Conservation (phyloP, 2,329 filamentous ascomycete species). For the Fusarium sp. region DNA sequence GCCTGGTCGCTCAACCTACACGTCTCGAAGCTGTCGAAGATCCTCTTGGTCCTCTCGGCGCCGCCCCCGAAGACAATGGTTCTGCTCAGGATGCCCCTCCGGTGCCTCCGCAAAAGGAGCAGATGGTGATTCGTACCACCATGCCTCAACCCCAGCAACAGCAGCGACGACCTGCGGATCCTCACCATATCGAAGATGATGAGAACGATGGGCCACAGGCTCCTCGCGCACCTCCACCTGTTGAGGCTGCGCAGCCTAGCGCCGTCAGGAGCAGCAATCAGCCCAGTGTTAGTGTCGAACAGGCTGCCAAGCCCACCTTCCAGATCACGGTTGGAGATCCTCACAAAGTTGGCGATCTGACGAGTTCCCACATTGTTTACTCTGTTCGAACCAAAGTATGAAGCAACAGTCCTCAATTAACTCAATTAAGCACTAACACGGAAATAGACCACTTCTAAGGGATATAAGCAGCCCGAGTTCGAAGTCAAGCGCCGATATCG, state of each 20-base stretch:
- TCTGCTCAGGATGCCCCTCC: conserved; percentile 68
- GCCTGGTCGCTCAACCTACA: conserved; percentile 80
- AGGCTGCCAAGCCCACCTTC: conserved; percentile 93
- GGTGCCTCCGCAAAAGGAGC: conserved; percentile 77
- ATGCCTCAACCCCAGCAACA: conserved; percentile 61
- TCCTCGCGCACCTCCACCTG: conserved; percentile 75
- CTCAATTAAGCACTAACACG: conserved; percentile 6
- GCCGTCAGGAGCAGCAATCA: conserved; percentile 66
- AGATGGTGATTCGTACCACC: conserved; percentile 70
- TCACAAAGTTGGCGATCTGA: conserved; percentile 96
- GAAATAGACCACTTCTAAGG: conserved; percentile 89
- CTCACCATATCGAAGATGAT: conserved; percentile 78
- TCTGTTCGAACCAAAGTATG: conserved; percentile 90
- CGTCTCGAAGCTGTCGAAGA: conserved; percentile 83
- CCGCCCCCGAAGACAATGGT: conserved; percentile 64
- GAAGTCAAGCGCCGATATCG: conserved; percentile 93
- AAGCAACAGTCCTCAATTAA: neutral
- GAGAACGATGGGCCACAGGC: conserved; percentile 68
- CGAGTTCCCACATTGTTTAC: conserved; percentile 97
- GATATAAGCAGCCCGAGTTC: conserved; percentile 92
- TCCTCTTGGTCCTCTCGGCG: conserved; percentile 82
- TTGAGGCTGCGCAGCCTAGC: conserved; percentile 69
- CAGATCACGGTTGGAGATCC: conserved; percentile 94
- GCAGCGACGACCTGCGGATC: conserved; percentile 64
- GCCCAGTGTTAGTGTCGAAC: conserved; percentile 91